A percentile compares a stretch with the other conserved stretches of the same genome.
Evolutionary conservation across 2,329 filamentous ascomycete genomes (phyloP).

Genomic region (Fusarium keratoplasticum): DNA sequence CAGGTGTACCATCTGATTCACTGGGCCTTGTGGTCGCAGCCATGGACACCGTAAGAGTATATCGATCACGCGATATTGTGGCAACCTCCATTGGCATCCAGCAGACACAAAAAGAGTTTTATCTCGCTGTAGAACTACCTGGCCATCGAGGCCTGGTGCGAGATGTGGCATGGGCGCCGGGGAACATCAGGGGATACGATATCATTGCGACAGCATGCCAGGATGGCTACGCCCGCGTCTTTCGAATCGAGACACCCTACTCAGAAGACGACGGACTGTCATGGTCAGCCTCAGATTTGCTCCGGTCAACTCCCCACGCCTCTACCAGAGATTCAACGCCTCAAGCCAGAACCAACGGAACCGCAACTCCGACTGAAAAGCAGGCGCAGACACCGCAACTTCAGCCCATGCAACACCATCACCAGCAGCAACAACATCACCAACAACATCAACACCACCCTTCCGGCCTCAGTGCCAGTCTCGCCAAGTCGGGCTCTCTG

Average conservation of each 20-base stretch:
- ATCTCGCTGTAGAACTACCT: slow-evolving; percentile 80
- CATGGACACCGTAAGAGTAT: slow-evolving; percentile 86
- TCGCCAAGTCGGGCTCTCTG: slow-evolving; percentile 60
- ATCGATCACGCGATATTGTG: slow-evolving; percentile 75
- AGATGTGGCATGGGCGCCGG: slow-evolving; percentile 92
- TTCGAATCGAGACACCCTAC: slow-evolving; percentile 76
- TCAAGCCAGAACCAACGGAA: slow-evolving; percentile 48
- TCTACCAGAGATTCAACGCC: slow-evolving; percentile 42
- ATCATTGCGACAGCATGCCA: slow-evolving; percentile 92
- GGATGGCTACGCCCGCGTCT: slow-evolving; percentile 91
- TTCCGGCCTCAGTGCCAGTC: slow-evolving; percentile 64
- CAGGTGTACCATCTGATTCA: slow-evolving; percentile 83
- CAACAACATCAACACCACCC: slow-evolving; percentile 55
- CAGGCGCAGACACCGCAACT: slow-evolving; percentile 42
- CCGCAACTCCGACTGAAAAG: slow-evolving; percentile 35
- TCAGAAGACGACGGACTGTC: slow-evolving; percentile 59
- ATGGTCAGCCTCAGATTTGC: slow-evolving; percentile 61
- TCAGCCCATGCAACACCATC: slow-evolving; percentile 34
- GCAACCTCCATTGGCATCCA: slow-evolving; percentile 63
- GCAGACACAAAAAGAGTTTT: slow-evolving; percentile 80
- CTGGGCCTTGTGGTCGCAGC: slow-evolving; percentile 86
- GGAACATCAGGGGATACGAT: slow-evolving; percentile 90
- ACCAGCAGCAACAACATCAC: slow-evolving; percentile 49
- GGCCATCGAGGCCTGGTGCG: slow-evolving; percentile 83
- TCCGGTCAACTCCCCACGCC: slow-evolving; percentile 49